Evolutionary conservation across 805 yeast species (phyloP), one percentile per base, ranked within the genome.

Genomic region (Myxozyma vanderwaltii): DNA sequence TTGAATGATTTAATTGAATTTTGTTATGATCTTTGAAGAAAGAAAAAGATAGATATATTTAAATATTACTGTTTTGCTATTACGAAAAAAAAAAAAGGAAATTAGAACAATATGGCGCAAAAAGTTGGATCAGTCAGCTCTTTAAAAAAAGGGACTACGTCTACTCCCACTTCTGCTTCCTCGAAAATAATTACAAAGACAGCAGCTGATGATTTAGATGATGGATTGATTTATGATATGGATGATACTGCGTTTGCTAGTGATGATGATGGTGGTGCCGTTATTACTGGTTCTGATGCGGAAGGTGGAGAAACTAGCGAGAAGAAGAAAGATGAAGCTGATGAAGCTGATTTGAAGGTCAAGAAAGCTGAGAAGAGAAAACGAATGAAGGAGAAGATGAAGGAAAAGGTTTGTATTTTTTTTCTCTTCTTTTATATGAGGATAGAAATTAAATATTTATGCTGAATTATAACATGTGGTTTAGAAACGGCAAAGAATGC

Each of bases 141-240:
- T 36, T 3, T 17, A 26, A 36, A 15, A 12, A 48, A 13, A 29
- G 17, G 12, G 33, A 10, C 47, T 13, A 43, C 23, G n/a, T n/a
- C n/a, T n/a, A n/a, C n/a, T n/a, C n/a, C n/a, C n/a, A n/a, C n/a
- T n/a, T n/a, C n/a, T n/a, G n/a, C n/a, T n/a, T n/a, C n/a, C n/a
- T n/a, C n/a, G n/a, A n/a, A n/a, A n/a, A n/a, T n/a, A n/a, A n/a
- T n/a, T n/a, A n/a, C n/a, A n/a, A n/a, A n/a, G n/a, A 23, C 26
- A 6, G 55, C 24, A 21, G 66, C 46, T 1, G 65, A 63, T 31
- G 65, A 61, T 29, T 54, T 63, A 15, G 66, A 63, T 23, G 66
- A 63, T 38, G 66, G 65, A 27, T 48, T 63, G n/a, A 56, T 50
- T n/a, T 63, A 63, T 33, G 43, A 43, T 2, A 17, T 56, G 21